phyloP scores from a whole-genome alignment of 768 basidiomycete species.

The Suillus bovinus region DNA sequence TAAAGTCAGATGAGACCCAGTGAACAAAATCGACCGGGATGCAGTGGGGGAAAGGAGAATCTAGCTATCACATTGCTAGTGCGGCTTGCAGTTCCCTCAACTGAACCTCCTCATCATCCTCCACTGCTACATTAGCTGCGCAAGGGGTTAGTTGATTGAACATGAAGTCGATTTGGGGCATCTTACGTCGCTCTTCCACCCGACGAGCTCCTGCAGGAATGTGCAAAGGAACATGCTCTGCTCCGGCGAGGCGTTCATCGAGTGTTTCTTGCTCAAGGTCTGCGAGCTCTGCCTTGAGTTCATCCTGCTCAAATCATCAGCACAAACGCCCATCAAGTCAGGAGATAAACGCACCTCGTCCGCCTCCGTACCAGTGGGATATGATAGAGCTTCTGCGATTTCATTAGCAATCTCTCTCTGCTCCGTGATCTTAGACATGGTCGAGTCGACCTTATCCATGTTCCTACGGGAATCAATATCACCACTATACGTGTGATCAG shows the following conservation, averaged over 20 bases:
- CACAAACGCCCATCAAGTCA: slow-evolving; percentile 1
- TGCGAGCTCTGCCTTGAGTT: slow-evolving; percentile 75
- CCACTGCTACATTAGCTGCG: slow-evolving; percentile 46
- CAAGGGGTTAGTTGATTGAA: slow-evolving; percentile 9
- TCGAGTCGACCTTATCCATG: slow-evolving; percentile 85
- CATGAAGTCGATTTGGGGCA: neutral
- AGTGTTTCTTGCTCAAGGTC: slow-evolving; percentile 88
- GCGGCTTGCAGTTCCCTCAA: slow-evolving; percentile 87
- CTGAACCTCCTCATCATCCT: slow-evolving; percentile 92
- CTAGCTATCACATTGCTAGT: slow-evolving; percentile 67
- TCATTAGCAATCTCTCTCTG: slow-evolving; percentile 93
- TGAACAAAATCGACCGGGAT: slow-evolving; percentile 12
- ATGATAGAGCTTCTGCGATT: slow-evolving; percentile 86
- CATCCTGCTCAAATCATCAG: slow-evolving; percentile 54
- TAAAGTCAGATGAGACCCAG: slow-evolving; percentile 29
- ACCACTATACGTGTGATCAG: neutral
- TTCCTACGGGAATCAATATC: slow-evolving; percentile 45
- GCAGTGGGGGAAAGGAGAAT: slow-evolving; percentile 14
- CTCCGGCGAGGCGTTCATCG: slow-evolving; percentile 80
- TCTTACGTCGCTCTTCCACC: slow-evolving; percentile 39
- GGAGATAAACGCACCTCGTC: slow-evolving; percentile 64
- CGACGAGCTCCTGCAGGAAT: slow-evolving; percentile 59
- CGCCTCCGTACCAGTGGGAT: slow-evolving; percentile 56
- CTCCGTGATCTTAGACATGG: slow-evolving; percentile 85
- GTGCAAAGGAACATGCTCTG: slow-evolving; percentile 89